A percentile compares a stretch with the other conserved stretches of the same genome.
Evolutionary conservation across 2,329 filamentous ascomycete genomes (phyloP).

Genomic region (Hypoxylon sp.): DNA sequence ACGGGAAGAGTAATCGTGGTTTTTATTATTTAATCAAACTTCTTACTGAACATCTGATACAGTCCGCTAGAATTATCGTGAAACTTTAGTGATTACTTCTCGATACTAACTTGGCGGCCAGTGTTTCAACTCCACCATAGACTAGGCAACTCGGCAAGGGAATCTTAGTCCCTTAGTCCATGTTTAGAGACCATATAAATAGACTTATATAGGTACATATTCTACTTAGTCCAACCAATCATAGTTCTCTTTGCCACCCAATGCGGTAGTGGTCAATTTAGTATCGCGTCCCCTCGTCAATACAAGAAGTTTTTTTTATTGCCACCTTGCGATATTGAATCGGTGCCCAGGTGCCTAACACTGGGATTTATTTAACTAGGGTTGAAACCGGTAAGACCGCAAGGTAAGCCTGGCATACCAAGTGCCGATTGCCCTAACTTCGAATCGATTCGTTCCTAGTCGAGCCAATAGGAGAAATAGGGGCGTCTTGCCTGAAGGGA

Average conservation of each 20-base stretch:
- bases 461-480: constrained; percentile 32
- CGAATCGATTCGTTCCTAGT: background rate
- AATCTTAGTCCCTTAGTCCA: background rate
- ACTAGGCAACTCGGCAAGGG: background rate
- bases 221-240: constrained; percentile 19
- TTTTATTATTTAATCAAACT: constrained; percentile 37
- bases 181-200: constrained; percentile 2
- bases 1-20: constrained; percentile 26
- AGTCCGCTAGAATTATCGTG: background rate
- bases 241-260: constrained; percentile 8
- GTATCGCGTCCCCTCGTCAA: background rate
- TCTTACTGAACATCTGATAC: constrained; percentile 1
- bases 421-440: constrained; percentile 14
- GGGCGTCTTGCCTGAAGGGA: background rate
- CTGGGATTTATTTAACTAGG: background rate
- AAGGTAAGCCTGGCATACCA: constrained; percentile 1
- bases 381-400: background rate
- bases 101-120: background rate
- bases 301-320: background rate
- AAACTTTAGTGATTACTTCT: background rate
- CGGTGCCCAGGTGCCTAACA: constrained; percentile 1
- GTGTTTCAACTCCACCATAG: background rate
- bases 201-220: background rate
- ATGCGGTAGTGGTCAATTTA: constrained; percentile 14
- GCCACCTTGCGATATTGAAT: background rate